Evolutionary conservation across 345 rosid species (phyloP), one percentile per base, ranked within the genome.

Genomic region (Rhodamnia rubescens): DNA sequence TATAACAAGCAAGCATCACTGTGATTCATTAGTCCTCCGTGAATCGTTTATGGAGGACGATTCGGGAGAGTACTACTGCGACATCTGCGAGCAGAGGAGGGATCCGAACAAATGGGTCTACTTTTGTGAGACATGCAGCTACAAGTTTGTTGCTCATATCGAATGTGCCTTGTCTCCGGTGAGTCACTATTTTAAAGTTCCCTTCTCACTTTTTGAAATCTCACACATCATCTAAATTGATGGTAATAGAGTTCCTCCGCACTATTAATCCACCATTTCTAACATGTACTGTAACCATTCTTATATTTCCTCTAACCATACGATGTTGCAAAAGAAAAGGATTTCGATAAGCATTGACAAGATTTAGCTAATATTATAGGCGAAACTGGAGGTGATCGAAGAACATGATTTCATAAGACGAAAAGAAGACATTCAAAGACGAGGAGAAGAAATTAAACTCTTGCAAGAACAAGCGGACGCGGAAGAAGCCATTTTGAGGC

Each of bases 401-500:
- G 74, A 59, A 59, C 40, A 59, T 59, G 9, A 27, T 59, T 27
- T 58, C 29, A 58, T 57, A 5, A 57, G 6, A 57, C 1, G 1
- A 57, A 10, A 24, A 11, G 61, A 56, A 56, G 1, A 24, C 13
- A 56, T 56, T 57, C 47, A 42, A 42, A 57, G 5, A 26, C 15
- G 5, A 5, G 7, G 5, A 57, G 29, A 26, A 6, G 14, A 57
- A 58, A 15, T 58, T 1, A 1, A 26, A 42, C 47, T 9, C 8
- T 0, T 0, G 0, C 2, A 56, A 9, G 59, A 56, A 12, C 12
- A 56, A 10, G 27, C 22, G 6, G 6, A 42, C 0, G 64, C 64
- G 11, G 0, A 58, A 12, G 1, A 2, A 58, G 64, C 1, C 16
- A 58, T 3, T 0, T 58, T 58, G 64, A 58, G 64, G 64, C 64